Conservation (phyloP, 768 basidiomycete genomes). For the Kwoniella heveanensis region DNA sequence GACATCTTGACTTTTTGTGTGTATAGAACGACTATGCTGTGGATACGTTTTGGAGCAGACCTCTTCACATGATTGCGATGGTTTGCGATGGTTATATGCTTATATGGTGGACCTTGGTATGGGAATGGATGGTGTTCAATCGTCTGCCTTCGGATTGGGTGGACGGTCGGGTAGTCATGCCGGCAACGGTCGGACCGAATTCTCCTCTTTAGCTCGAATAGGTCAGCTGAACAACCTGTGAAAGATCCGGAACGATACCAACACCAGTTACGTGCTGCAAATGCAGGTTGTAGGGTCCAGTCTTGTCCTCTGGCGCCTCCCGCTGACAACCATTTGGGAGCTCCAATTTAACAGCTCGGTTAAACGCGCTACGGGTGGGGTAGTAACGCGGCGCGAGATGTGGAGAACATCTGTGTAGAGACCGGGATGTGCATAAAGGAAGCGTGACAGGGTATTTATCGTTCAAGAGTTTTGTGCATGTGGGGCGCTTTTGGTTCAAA, state of each 20-base stretch:
- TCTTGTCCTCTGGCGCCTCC: not conserved
- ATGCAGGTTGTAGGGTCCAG: not conserved
- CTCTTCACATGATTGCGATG: too few relatives aligned
- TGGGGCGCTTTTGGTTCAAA: too few relatives aligned
- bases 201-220: not conserved
- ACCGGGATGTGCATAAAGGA: not conserved
- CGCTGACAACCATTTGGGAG: not conserved
- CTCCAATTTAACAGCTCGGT: not conserved
- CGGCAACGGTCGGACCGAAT: conserved; percentile 1
- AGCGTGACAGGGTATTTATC: too few relatives aligned
- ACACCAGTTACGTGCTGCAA: too few relatives aligned
- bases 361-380: not conserved
- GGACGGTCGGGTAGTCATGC: not conserved
- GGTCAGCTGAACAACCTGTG: not conserved
- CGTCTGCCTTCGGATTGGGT: not conserved
- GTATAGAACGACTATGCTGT: not conserved
- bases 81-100: too few relatives aligned
- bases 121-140: not conserved
- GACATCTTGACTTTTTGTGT: not conserved
- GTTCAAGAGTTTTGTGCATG: too few relatives aligned
- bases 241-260: too few relatives aligned
- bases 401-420: not conserved
- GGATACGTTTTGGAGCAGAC: too few relatives aligned
- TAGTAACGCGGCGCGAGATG: not conserved
- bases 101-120: too few relatives aligned